A percentile compares a stretch with the other conserved stretches of the same genome.
Evolutionary conservation across 768 basidiomycete species (phyloP).

Genomic region (Boletus huronensis): DNA sequence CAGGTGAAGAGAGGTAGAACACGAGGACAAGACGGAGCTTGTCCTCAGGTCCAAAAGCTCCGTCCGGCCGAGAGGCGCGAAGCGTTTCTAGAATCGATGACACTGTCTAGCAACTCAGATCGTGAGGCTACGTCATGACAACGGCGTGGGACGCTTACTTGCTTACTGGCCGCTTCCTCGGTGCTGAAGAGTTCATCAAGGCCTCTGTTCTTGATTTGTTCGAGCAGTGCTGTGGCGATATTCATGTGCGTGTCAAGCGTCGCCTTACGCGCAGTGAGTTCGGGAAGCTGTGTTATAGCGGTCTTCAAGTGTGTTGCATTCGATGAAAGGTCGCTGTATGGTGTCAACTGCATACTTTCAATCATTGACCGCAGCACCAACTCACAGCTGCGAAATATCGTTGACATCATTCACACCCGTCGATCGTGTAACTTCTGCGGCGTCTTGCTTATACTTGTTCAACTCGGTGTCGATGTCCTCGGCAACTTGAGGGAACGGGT

Average conservation of each 20-base stretch:
- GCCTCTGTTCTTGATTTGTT: conserved; percentile 92
- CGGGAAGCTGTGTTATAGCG: conserved; percentile 94
- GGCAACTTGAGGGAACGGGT: conserved; percentile 97
- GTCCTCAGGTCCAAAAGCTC: conserved; percentile 68
- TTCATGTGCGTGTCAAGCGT: conserved; percentile 99
- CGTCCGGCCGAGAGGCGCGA: conserved; percentile 65
- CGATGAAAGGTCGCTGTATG: conserved; percentile 70
- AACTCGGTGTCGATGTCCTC: conserved; percentile 94
- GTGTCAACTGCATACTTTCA: conserved; percentile 5
- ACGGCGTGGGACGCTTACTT: conserved; percentile 42
- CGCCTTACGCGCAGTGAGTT: conserved; percentile 93
- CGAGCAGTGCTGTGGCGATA: conserved; percentile 91
- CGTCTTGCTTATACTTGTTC: conserved; percentile 91
- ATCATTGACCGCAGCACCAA: conserved; percentile 3
- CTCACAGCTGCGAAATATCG: conserved; percentile 91
- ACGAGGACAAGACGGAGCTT: conserved; percentile 94
- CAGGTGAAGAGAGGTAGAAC: conserved; percentile 86
- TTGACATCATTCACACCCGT: conserved; percentile 96
- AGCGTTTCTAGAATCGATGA: conserved; percentile 81
- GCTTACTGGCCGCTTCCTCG: conserved; percentile 87
- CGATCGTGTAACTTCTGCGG: conserved; percentile 92
- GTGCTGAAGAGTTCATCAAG: conserved; percentile 97
- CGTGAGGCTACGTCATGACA: not conserved
- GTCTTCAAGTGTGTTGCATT: conserved; percentile 95
- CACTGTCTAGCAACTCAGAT: conserved; percentile 50